Evolutionary conservation across 1,284 basidiomycete genomes (phyloP).

Genomic region (Tausonia pullulans): DNA sequence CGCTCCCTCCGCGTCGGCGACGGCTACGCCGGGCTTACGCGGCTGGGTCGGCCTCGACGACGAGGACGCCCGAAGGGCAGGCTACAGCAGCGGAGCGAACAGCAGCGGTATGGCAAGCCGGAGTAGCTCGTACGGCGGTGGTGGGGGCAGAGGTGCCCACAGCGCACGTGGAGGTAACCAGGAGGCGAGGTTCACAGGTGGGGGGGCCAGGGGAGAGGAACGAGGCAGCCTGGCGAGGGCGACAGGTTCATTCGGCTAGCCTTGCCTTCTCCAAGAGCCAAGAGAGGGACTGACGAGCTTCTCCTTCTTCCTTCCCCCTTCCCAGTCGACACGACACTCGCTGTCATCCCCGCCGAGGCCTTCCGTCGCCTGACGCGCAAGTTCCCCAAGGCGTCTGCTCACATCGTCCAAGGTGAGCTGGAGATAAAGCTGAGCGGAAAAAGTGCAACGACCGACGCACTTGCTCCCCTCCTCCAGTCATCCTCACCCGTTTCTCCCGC

Average conservation of each 20-base stretch:
- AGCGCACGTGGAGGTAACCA: neutral
- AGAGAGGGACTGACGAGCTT: neutral
- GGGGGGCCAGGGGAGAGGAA: neutral
- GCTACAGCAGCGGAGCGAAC: neutral
- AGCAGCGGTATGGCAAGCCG: neutral
- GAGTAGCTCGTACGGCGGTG: slow-evolving; percentile 1
- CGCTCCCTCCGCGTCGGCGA: neutral
- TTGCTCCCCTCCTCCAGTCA: slow-evolving; percentile 45
- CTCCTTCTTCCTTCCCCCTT: neutral
- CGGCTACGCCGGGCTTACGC: neutral
- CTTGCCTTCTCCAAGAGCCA: neutral
- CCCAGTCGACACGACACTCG: slow-evolving; percentile 77
- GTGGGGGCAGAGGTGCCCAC: too few relatives aligned
- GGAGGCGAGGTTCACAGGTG: slow-evolving; percentile 5
- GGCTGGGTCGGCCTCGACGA: neutral
- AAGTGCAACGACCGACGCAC: too few relatives aligned
- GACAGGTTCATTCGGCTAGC: neutral
- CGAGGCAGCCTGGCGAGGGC: neutral
- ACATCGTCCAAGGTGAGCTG: slow-evolving; percentile 77
- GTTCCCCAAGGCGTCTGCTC: slow-evolving; percentile 90
- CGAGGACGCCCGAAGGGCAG: neutral
- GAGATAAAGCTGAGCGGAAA: neutral
- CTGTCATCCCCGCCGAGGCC: slow-evolving; percentile 97
- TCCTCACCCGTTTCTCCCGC: slow-evolving; percentile 86
- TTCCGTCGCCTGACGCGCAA: slow-evolving; percentile 86